Evolutionary conservation across 768 basidiomycete genomes (phyloP).

Genomic region (Lanmaoa rubissima): DNA sequence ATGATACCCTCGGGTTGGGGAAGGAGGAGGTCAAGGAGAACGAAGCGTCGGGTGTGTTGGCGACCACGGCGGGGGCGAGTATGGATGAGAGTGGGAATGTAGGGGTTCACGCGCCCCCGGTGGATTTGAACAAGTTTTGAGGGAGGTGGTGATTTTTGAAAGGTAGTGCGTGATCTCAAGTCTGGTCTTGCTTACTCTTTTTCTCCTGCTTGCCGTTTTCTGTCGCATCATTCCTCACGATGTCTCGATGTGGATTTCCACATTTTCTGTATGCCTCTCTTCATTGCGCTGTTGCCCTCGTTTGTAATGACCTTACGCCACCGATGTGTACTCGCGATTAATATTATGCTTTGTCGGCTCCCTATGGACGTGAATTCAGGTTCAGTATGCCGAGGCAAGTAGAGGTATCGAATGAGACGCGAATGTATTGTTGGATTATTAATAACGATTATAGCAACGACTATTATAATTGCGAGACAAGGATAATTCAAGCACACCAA

Average conservation of each 20-base stretch:
- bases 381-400: no score
- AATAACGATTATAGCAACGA: no score
- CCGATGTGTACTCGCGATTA: neutral
- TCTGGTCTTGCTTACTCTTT: neutral
- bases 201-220: neutral
- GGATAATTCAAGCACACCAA: no score
- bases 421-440: no score
- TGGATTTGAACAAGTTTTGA: conserved; percentile 32
- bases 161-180: neutral
- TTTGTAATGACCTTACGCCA: conserved; percentile 8
- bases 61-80: conserved; percentile 46
- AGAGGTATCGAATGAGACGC: no score
- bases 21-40: conserved; percentile 61
- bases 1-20: conserved; percentile 54
- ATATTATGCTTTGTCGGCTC: neutral
- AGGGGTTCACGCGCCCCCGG: conserved; percentile 17
- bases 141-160: neutral
- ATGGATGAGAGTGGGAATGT: conserved; percentile 67
- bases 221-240: neutral
- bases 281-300: neutral
- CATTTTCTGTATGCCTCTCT: neutral
- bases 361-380: neutral
- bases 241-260: neutral
- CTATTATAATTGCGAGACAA: no score
- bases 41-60: conserved; percentile 49